Evolutionary conservation across 2,329 filamentous ascomycete species (phyloP), one percentile per base, ranked within the genome.

Genomic region (Purpureocillium lavendulum): DNA sequence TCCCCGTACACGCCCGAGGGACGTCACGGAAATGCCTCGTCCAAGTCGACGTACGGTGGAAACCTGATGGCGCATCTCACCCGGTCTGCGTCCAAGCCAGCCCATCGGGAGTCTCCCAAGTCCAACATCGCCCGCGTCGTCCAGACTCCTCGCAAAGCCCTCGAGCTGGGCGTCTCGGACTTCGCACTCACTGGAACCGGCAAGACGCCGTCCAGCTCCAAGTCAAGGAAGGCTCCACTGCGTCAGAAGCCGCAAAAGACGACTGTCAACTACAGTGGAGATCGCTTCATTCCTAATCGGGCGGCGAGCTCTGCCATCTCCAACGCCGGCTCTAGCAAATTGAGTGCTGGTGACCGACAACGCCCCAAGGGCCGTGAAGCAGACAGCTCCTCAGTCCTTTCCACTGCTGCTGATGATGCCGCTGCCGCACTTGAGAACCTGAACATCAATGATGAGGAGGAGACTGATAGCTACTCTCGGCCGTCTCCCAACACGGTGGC

Each of bases 271-370:
- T 92, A 90, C 53, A 74, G 78, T 35, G 87, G 82, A 30, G 92
- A 98, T 62, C 82, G 92, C 39, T 98, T 97, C 70, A 97, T 98
- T 50, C 90, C 92, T 50, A 96, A 94, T 71, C 84, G 92, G 26
- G 77, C 76, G 36, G 85, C 89, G 48, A 95, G 89, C 69, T 92
- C 94, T 38, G 89, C 84, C 40, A 84, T 95, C 57, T 73, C 82
- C 56, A 88, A 88, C 51, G 76, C 76, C 43, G 87, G 87, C 45
- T 83, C 87, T 39, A 81, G 80, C 47, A 97, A 97, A 75, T 77
- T 90, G 33, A 85, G 92, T 47, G 53, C 70, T 33, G 63, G 73
- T 35, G 84, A 90, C 45, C 78, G 77, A 59, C 75, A 82, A 52
- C 75, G 84, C 42, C 76, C 87, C 43, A 90, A 87, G 66, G 82